Percentiles rank a stretch among this genome's conserved stretches.
These are phyloP conservation scores for Chlorella variabilis DNA, from an alignment of 163 green algal species.

Conservation along the genomic window DNA sequence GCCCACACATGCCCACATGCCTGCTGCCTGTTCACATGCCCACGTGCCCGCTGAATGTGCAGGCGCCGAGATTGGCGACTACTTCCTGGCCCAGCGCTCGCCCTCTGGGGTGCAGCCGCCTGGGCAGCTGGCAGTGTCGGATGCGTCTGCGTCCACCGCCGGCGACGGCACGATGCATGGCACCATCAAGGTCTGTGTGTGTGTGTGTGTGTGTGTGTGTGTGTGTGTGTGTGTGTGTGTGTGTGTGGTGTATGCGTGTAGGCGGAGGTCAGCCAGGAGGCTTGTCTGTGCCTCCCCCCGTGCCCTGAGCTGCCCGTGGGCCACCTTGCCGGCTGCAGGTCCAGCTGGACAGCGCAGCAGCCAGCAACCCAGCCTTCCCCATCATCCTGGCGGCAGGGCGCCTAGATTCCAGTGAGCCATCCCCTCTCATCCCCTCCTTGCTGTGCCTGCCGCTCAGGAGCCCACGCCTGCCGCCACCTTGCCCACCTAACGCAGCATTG, in stretches of 20 bases:
- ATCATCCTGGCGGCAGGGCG: slow-evolving; percentile 15
- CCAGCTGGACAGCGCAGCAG: neutral
- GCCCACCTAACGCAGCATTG: no score
- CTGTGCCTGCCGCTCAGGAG: no score
- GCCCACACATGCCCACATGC: no score
- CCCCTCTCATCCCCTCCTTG: neutral
- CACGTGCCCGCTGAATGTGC: no score
- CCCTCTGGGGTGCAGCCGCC: slow-evolving; percentile 22
- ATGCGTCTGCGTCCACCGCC: neutral
- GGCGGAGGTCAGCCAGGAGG: no score
- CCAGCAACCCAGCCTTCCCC: slow-evolving; percentile 1
- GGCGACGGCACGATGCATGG: slow-evolving; percentile 5
- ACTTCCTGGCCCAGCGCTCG: slow-evolving; percentile 1
- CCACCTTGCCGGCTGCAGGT: slow-evolving; percentile 1
- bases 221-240: no score
- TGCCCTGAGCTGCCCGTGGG: neutral
- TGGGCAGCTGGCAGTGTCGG: slow-evolving; percentile 3
- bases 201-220: no score
- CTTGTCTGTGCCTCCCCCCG: no score
- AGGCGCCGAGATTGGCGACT: slow-evolving; percentile 14
- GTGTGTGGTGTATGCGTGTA: no score
- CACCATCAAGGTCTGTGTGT: slow-evolving; percentile 2
- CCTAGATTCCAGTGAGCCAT: neutral
- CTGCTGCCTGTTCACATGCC: no score
- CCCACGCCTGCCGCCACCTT: no score